Base-by-base conservation (phyloP, 2,329 filamentous ascomycete species). In the Paramyrothecium sp. region DNA sequence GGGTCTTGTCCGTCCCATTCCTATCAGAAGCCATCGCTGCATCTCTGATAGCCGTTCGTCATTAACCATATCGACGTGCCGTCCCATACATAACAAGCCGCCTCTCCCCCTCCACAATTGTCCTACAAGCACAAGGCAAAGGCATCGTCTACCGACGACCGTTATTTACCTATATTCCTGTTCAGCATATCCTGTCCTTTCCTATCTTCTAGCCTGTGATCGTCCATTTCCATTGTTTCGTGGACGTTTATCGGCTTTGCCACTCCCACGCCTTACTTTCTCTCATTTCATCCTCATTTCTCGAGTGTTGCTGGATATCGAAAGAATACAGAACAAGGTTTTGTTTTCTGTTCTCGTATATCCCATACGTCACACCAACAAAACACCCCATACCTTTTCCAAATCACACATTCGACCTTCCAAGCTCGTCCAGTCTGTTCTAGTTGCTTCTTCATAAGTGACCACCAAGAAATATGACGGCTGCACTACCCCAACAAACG, bases 401-500 rank as follows among this genome's bases (percentile, higher is more conserved):
- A 17, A 16, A 38, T 38, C 33, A 38, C 38, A 7, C 13, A 44
- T 19, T 17, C 38, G 33, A 38, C 33, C 16, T 38, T 38, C 38
- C 38, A 30, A 30, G 26, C 26, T 10, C 10, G 5, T 30, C 10
- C 26, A 30, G 26, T 30, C 26, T 30, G 4, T 19, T 7, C 13
- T 44, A 44, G 38, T 17, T 19, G n/a, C 38, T 44, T 44, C 38
- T 44, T 44, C n/a, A 19, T 16, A 44, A 44, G 13, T 44, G 38
- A 16, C 38, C 13, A 44, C 4, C 48, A 23, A 10, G 55, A 53
- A 70, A 56, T 52, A 84, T 84, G 81, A 83, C 81, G 57, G 78
- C 79, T 62, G 73, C 79, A 61, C 69, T 78, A 60, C 69, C 75
- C 56, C 75, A 76, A 64, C 76, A 76, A 67, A 74, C 71, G 54